Evolutionary conservation across 1,284 basidiomycete genomes (phyloP).

Genomic region (Sporisorium graminicola): DNA sequence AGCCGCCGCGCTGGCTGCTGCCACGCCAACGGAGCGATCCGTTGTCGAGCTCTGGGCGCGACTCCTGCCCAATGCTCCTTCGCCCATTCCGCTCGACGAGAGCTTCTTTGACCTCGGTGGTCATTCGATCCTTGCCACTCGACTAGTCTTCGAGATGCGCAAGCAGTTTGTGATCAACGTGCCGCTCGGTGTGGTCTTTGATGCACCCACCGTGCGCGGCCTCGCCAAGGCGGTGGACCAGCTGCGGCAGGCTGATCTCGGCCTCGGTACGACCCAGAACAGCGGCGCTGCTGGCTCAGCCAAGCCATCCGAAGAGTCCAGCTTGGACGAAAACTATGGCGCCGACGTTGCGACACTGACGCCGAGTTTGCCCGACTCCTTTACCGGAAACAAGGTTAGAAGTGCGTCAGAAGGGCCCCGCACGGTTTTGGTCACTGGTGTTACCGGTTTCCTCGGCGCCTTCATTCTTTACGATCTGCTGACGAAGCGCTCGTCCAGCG

Average conservation of each 20-base stretch:
- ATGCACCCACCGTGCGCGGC: conserved; percentile 86
- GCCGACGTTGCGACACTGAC: conserved; percentile 81
- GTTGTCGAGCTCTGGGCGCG: conserved; percentile 82
- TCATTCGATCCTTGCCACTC: conserved; percentile 96
- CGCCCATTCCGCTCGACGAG: conserved; percentile 86
- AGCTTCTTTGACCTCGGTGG: conserved; percentile 99
- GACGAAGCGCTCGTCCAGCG: conserved; percentile 73
- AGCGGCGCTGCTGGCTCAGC: conserved; percentile 8
- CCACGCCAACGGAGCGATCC: conserved; percentile 81
- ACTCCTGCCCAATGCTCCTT: conserved; percentile 84
- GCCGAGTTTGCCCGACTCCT: conserved; percentile 64
- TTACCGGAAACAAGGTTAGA: conserved; percentile 41
- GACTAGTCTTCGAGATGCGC: conserved; percentile 95
- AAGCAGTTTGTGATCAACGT: conserved; percentile 92
- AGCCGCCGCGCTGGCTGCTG: conserved; percentile 53
- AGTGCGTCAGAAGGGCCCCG: conserved; percentile 67
- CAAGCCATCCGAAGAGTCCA: conserved; percentile 59
- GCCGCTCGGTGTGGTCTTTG: conserved; percentile 92
- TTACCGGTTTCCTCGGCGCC: conserved; percentile 95
- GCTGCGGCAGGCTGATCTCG: conserved; percentile 84
- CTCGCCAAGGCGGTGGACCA: conserved; percentile 84
- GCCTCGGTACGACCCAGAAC: conserved; percentile 74
- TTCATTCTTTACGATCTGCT: conserved; percentile 90
- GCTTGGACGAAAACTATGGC: conserved; percentile 76
- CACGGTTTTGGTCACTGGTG: conserved; percentile 94